These are phyloP conservation scores for Rhynchospora tenuis DNA, from an alignment of 176 grass and related monocot genomes.

Conservation along the genomic window DNA sequence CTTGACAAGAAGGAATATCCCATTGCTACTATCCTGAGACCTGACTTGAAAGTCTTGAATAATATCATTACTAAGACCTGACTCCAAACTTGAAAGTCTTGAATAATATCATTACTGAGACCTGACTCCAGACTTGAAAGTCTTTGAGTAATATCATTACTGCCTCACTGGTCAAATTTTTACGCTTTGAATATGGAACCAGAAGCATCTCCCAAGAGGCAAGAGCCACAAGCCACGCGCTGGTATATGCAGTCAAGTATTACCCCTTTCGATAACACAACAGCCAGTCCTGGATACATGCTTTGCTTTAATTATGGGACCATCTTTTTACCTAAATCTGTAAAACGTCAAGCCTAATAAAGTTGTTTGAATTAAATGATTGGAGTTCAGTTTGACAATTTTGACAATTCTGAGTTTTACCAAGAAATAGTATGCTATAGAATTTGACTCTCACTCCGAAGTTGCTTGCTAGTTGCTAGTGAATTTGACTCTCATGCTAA, in stretches of 20 bases:
- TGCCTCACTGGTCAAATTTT: neutral
- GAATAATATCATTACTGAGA: no score
- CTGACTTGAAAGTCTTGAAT: neutral
- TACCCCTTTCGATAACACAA: neutral
- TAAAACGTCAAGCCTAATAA: neutral
- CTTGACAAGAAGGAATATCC: neutral
- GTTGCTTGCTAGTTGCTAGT: no score
- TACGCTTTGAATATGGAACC: neutral
- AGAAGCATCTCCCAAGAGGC: neutral
- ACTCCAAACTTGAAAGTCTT: neutral
- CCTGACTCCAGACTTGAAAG: neutral
- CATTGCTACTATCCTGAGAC: neutral
- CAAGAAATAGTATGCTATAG: neutral
- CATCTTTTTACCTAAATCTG: neutral
- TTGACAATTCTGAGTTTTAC: neutral
- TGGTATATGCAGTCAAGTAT: neutral
- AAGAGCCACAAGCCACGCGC: neutral
- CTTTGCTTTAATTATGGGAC: neutral
- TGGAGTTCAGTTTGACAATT: neutral
- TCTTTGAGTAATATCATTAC: neutral
- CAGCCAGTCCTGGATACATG: neutral
- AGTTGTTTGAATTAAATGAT: neutral
- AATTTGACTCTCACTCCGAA: neutral
- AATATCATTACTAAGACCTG: neutral
- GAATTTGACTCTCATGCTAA: no score